Evolutionary conservation across 352 stramenopile genomes (phyloP).

Genomic region (Aphanomyces stellatus): DNA sequence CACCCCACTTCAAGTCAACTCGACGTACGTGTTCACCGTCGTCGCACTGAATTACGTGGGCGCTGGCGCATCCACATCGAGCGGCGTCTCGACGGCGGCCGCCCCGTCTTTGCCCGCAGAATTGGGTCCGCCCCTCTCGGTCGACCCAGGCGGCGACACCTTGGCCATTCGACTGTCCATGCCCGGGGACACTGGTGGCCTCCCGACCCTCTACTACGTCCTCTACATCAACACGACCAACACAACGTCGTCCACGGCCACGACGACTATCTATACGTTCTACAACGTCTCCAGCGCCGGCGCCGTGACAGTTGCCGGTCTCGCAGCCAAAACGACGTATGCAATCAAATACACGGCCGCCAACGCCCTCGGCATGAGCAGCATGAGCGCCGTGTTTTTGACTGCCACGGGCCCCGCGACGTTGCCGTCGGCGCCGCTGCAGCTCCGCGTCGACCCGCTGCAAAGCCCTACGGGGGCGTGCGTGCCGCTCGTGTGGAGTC

Average conservation of each 20-base stretch:
- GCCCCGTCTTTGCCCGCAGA: background rate
- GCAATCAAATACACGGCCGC: background rate
- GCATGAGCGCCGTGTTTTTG: background rate
- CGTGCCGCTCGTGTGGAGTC: background rate
- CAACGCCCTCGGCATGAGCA: background rate
- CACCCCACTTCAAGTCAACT: background rate
- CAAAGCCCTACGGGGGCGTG: background rate
- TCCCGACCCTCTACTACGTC: background rate
- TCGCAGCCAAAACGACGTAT: background rate
- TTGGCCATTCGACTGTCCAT: background rate
- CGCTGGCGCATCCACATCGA: background rate
- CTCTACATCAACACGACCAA: conserved; percentile 13
- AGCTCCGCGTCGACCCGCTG: background rate
- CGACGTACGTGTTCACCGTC: background rate
- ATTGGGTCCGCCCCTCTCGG: background rate
- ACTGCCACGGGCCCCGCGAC: background rate
- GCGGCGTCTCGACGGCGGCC: background rate
- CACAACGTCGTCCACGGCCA: background rate
- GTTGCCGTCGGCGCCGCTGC: background rate
- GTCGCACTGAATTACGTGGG: background rate
- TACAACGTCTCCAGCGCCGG: background rate
- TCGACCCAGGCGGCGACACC: background rate
- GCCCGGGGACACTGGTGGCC: background rate
- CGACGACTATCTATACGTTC: background rate
- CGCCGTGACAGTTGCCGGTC: background rate